A percentile compares a stretch with the other conserved stretches of the same genome.
Evolutionary conservation across 2,329 filamentous ascomycete genomes (phyloP).

Genomic region (Didymellaceae sp.): DNA sequence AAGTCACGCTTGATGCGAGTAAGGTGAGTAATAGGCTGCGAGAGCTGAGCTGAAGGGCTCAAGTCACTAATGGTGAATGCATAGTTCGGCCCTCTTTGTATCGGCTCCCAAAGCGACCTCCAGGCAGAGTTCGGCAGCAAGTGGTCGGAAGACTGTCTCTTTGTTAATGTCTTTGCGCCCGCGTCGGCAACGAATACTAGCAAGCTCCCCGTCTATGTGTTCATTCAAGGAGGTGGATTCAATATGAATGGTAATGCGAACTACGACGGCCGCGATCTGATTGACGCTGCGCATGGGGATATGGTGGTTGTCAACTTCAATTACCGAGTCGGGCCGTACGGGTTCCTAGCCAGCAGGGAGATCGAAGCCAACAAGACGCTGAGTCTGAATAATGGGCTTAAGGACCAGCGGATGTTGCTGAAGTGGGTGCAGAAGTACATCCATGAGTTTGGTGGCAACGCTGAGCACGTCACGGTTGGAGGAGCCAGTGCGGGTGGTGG

Average conservation of each 20-base stretch:
- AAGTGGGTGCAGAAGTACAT: constrained; percentile 49
- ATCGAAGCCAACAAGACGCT: constrained; percentile 33
- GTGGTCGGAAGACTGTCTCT: constrained; percentile 50
- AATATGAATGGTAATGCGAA: constrained; percentile 46
- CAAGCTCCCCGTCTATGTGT: constrained; percentile 49
- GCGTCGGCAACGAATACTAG: constrained; percentile 41
- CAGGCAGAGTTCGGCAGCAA: constrained; percentile 34
- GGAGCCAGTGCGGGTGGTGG: constrained; percentile 51
- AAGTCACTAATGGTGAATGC: neutral
- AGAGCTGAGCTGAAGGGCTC: neutral
- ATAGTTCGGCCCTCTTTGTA: constrained; percentile 45
- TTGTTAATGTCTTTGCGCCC: constrained; percentile 49
- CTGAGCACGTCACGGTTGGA: constrained; percentile 47
- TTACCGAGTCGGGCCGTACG: constrained; percentile 50
- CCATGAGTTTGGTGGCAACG: constrained; percentile 48
- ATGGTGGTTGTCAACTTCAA: constrained; percentile 52
- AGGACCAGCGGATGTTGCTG: constrained; percentile 46
- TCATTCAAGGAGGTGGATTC: constrained; percentile 51
- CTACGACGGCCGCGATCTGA: constrained; percentile 43
- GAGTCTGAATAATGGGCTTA: constrained; percentile 48
- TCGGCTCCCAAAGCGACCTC: constrained; percentile 35
- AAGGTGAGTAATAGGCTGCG: neutral
- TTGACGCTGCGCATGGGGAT: constrained; percentile 37
- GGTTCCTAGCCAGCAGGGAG: constrained; percentile 46
- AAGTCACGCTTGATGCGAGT: constrained; percentile 57